Percentiles rank a stretch among this genome's conserved stretches.
Evolutionary conservation across 805 yeast species (phyloP).

Genomic region (Starmerella lactis-condensi): DNA sequence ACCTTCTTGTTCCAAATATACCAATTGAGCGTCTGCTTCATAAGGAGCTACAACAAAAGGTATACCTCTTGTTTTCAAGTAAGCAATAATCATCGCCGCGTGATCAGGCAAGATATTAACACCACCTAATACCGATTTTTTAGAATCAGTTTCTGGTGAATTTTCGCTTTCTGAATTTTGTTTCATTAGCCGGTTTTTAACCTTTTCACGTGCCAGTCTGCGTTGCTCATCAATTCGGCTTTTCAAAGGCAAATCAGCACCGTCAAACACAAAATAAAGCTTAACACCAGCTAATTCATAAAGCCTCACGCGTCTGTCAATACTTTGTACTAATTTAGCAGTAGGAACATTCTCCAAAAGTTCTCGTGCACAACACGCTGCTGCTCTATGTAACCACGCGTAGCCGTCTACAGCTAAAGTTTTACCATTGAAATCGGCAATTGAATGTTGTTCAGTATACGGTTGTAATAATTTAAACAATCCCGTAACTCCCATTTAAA

Average conservation of each 20-base stretch:
- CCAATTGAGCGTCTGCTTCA: conserved; percentile 97
- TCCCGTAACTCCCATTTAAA: conserved; percentile 60
- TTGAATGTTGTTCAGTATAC: conserved; percentile 41
- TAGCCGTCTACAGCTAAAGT: conserved; percentile 86
- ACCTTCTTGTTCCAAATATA: conserved; percentile 58
- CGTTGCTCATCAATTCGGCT: conserved; percentile 53
- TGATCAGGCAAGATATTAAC: conserved; percentile 77
- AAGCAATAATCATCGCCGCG: conserved; percentile 65
- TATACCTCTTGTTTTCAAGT: conserved; percentile 36
- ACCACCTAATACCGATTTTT: conserved; percentile 23
- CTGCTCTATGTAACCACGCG: conserved; percentile 88
- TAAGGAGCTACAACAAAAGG: conserved; percentile 86
- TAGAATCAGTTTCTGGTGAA: neutral
- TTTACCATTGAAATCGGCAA: conserved; percentile 49
- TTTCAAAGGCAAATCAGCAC: conserved; percentile 69
- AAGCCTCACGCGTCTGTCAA: conserved; percentile 49
- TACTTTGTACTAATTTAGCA: conserved; percentile 37
- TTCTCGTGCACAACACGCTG: conserved; percentile 67
- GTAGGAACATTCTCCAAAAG: conserved; percentile 57
- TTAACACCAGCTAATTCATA: conserved; percentile 46
- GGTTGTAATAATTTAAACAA: conserved; percentile 61
- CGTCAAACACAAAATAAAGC: conserved; percentile 87
- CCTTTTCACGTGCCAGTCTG: conserved; percentile 36
- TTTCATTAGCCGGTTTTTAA: too few species aligned
- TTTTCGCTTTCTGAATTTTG: too few species aligned